Conservation (phyloP, 169 alveolate genomes). For the Cyclospora cayetanensis region DNA sequence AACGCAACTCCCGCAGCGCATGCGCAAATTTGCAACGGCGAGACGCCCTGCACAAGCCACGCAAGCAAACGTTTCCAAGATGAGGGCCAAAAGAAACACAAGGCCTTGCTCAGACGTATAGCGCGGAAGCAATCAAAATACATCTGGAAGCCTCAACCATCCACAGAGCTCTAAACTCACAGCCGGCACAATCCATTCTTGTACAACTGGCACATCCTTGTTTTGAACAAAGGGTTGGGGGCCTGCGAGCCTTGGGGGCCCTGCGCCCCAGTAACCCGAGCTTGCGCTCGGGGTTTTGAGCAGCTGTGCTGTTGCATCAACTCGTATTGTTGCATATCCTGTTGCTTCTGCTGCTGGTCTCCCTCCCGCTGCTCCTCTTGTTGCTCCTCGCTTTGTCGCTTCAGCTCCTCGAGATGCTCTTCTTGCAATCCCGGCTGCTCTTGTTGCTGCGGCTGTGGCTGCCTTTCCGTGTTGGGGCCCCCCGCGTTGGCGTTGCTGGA, state of each 20-base stretch:
- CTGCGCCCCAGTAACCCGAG: not conserved
- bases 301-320: not conserved
- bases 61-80: not conserved
- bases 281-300: not conserved
- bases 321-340: slow-evolving; percentile 3
- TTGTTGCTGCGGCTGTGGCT: not conserved
- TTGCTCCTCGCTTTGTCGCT: not conserved
- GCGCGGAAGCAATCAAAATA: not conserved
- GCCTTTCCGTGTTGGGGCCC: no score
- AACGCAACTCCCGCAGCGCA: slow-evolving; percentile 62
- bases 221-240: slow-evolving; percentile 45
- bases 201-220: slow-evolving; percentile 68
- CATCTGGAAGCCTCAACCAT: not conserved
- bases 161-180: slow-evolving; percentile 23
- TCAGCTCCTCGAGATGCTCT: not conserved
- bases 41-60: slow-evolving; percentile 8
- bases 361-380: not conserved
- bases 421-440: not conserved
- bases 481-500: no score
- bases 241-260: not conserved
- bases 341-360: slow-evolving; percentile 9
- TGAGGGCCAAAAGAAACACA: not conserved
- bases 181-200: slow-evolving; percentile 64
- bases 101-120: not conserved
- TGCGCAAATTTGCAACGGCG: slow-evolving; percentile 72